These are phyloP conservation scores for Aspergillus udagawae DNA, from an alignment of 2,329 filamentous ascomycete genomes.

Conservation along the genomic window DNA sequence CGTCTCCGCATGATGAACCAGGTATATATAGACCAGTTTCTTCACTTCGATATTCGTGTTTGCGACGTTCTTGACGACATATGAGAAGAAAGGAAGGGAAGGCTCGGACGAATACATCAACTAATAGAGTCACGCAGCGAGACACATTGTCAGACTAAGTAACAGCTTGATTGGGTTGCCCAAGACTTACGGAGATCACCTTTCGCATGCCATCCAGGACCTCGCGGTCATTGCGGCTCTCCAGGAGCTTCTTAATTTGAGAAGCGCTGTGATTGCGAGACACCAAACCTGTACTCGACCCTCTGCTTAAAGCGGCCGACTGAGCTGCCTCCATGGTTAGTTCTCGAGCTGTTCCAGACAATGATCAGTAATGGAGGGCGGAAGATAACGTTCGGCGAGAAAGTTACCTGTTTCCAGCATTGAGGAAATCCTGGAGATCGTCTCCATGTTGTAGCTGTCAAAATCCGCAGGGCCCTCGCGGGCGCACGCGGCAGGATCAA, in stretches of 20 bases:
- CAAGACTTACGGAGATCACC: constrained; percentile 68
- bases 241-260: constrained; percentile 90
- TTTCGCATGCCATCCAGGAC: constrained; percentile 85
- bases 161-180: not conserved
- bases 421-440: constrained; percentile 86
- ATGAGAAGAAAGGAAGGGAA: constrained; percentile 91
- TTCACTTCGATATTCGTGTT: constrained; percentile 92
- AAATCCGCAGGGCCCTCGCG: constrained; percentile 16
- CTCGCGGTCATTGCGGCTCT: constrained; percentile 89
- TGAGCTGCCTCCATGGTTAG: constrained; percentile 96
- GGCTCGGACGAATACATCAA: constrained; percentile 93
- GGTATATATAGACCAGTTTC: constrained; percentile 97
- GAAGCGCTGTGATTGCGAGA: constrained; percentile 66
- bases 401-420: constrained; percentile 86
- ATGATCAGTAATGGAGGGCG: constrained; percentile 14
- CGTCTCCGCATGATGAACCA: constrained; percentile 92
- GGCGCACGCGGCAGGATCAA: constrained; percentile 1
- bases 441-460: constrained; percentile 66
- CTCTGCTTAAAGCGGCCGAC: constrained; percentile 62
- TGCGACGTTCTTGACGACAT: constrained; percentile 95
- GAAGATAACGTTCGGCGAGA: not conserved
- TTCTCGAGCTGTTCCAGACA: constrained; percentile 68
- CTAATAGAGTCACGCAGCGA: constrained; percentile 44
- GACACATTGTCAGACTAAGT: constrained; percentile 13
- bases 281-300: constrained; percentile 53